Evolutionary conservation across 164 flowering plant species (phyloP).

Genomic region (Stephania japonica): DNA sequence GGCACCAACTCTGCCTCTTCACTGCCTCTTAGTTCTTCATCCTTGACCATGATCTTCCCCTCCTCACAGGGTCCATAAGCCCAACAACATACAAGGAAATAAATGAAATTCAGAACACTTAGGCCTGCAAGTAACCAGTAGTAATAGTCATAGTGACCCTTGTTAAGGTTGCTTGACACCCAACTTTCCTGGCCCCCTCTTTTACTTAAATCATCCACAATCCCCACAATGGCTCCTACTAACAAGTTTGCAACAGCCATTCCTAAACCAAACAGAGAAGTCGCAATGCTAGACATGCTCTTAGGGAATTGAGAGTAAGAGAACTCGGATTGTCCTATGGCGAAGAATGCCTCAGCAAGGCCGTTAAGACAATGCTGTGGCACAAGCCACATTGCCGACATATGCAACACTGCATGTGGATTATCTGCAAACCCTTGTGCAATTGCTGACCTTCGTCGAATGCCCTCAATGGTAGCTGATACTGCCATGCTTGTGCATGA

Average conservation of each 20-base stretch:
- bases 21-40: conserved; percentile 12
- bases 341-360: conserved; percentile 67
- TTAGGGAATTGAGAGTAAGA: conserved; percentile 73
- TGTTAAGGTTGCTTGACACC: conserved; percentile 62
- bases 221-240: conserved; percentile 37
- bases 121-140: conserved; percentile 59
- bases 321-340: conserved; percentile 72
- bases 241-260: conserved; percentile 61
- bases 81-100: conserved; percentile 50
- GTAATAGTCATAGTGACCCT: conserved; percentile 59
- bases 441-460: conserved; percentile 47
- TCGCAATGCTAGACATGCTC: conserved; percentile 68
- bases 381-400: conserved; percentile 86
- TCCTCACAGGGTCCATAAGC: conserved; percentile 53
- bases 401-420: conserved; percentile 27
- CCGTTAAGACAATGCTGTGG: conserved; percentile 58
- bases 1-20: conserved; percentile 21
- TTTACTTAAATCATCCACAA: conserved; percentile 35
- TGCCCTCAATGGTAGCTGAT: conserved; percentile 30
- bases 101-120: conserved; percentile 39
- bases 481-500: conserved; percentile 21
- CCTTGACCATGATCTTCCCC: conserved; percentile 18
- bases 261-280: conserved; percentile 48
- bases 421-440: conserved; percentile 26
- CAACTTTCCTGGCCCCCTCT: conserved; percentile 52